phyloP scores from a whole-genome alignment of 1,284 basidiomycete genomes.

The Cutaneotrichosporon cavernicola region DNA sequence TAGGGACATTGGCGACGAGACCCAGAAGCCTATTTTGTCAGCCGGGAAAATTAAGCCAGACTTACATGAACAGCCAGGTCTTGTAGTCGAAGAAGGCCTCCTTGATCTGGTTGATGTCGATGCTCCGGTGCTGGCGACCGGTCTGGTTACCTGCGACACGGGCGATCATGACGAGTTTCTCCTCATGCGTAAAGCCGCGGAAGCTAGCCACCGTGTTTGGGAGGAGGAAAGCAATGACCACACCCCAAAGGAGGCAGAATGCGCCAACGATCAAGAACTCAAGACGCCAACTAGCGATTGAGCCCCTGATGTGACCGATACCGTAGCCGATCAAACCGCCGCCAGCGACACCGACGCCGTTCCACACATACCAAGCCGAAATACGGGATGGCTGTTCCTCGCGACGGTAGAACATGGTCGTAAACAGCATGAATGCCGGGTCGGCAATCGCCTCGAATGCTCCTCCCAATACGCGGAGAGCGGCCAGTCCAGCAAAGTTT shows the following conservation, averaged over 20 bases:
- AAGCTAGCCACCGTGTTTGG: constrained; percentile 50
- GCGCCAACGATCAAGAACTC: constrained; percentile 53
- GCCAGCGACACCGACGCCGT: constrained; percentile 50
- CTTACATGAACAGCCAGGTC: constrained; percentile 40
- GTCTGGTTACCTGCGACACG: constrained; percentile 52
- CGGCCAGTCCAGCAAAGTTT: constrained; percentile 54
- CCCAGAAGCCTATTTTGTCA: constrained; percentile 28
- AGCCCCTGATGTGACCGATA: constrained; percentile 49
- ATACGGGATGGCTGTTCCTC: constrained; percentile 51
- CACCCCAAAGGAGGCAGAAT: constrained; percentile 44
- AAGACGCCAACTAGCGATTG: constrained; percentile 51
- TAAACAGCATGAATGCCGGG: constrained; percentile 46
- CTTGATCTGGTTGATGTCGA: constrained; percentile 53
- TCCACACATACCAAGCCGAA: constrained; percentile 48
- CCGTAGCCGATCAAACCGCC: constrained; percentile 46
- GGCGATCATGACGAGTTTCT: constrained; percentile 53
- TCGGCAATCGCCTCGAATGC: constrained; percentile 55
- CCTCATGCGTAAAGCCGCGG: constrained; percentile 49
- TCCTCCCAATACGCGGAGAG: constrained; percentile 56
- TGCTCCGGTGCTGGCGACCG: constrained; percentile 52
- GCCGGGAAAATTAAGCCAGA: constrained; percentile 24
- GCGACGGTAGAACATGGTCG: constrained; percentile 49
- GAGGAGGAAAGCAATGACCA: constrained; percentile 42
- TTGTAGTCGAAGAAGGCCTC: constrained; percentile 52
- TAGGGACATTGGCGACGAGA: constrained; percentile 49